phyloP scores from a whole-genome alignment of 768 basidiomycete species.

The Dictyophora rubrovolvata region DNA sequence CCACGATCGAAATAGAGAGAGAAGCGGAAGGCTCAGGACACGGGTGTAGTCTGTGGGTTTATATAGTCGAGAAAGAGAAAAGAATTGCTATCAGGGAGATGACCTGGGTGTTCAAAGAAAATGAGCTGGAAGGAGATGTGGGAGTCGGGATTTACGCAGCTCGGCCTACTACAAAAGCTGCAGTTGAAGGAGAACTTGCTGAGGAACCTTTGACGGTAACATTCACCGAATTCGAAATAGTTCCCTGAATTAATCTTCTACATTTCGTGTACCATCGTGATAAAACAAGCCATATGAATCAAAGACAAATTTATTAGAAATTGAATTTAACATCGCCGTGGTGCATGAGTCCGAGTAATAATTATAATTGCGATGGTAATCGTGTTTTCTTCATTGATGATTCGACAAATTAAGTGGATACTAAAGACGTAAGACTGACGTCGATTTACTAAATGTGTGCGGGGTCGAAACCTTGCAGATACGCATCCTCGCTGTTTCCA shows the following conservation, averaged over 20 bases:
- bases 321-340: too few species aligned
- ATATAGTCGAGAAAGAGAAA: slow-evolving; percentile 12
- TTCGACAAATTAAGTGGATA: too few species aligned
- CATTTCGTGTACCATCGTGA: too few species aligned
- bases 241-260: neutral
- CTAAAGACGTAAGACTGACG: too few species aligned
- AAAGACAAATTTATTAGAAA: too few species aligned
- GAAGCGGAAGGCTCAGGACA: slow-evolving; percentile 9
- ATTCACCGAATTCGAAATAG: slow-evolving; percentile 6
- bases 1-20: slow-evolving; percentile 16
- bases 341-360: too few species aligned
- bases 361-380: too few species aligned
- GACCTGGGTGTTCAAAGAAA: slow-evolving; percentile 19
- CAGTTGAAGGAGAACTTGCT: slow-evolving; percentile 4
- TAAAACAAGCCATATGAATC: too few species aligned
- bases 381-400: too few species aligned
- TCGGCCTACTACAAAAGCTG: slow-evolving; percentile 13
- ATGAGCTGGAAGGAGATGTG: slow-evolving; percentile 8
- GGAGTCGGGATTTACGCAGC: slow-evolving; percentile 18
- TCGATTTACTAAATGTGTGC: neutral
- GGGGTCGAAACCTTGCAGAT: neutral
- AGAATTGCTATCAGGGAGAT: slow-evolving; percentile 17
- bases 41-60: slow-evolving; percentile 20
- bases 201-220: slow-evolving; percentile 11
- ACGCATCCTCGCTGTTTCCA: neutral